Evolutionary conservation across 1,284 basidiomycete genomes (phyloP).

Genomic region (Puccinia polysora): DNA sequence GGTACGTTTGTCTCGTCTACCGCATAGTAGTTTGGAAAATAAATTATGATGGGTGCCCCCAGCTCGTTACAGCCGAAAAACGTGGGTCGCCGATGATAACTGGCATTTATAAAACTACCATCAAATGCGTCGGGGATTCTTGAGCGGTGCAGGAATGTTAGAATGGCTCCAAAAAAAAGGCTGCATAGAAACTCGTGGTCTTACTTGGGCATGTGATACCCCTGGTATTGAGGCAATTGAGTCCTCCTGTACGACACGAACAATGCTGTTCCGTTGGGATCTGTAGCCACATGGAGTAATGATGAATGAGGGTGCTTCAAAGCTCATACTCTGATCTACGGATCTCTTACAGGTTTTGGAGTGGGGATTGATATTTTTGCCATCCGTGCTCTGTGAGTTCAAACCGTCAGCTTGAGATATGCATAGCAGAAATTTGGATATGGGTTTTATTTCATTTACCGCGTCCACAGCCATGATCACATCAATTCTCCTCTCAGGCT

Average conservation of each 20-base stretch:
- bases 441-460: neutral
- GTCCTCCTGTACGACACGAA: neutral
- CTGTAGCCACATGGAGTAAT: neutral
- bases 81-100: constrained; percentile 14
- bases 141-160: neutral
- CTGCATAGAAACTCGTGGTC: neutral
- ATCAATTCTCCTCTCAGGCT: constrained; percentile 27
- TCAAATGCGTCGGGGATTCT: constrained; percentile 30
- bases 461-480: constrained; percentile 36
- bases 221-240: neutral
- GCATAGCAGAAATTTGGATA: neutral
- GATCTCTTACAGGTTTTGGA: neutral
- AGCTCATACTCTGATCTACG: neutral
- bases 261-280: constrained; percentile 28
- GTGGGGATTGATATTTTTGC: neutral
- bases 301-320: neutral
- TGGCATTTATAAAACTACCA: constrained; percentile 10
- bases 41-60: constrained; percentile 26
- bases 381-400: constrained; percentile 27
- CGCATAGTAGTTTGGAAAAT: constrained; percentile 31
- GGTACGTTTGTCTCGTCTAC: constrained; percentile 2
- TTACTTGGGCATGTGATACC: constrained; percentile 32
- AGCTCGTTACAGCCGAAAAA: constrained; percentile 31
- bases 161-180: neutral
- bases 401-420: neutral